These are phyloP conservation scores for Ceratocystis destructans DNA, from an alignment of 2,329 filamentous ascomycete genomes.

Conservation along the genomic window DNA sequence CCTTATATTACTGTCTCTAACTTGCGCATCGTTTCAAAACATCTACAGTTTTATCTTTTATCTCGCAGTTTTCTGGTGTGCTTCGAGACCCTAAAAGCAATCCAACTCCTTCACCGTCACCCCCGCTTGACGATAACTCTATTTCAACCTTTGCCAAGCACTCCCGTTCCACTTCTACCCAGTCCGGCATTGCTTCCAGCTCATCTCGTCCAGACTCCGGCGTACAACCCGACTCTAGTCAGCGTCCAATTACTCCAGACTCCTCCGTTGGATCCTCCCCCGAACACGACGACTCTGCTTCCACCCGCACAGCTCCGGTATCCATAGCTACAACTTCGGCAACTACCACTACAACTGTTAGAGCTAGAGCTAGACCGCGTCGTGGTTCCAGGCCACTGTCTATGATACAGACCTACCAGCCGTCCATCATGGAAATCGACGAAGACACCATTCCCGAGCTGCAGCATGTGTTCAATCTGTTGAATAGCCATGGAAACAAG, in stretches of 20 bases:
- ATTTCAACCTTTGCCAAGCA: conserved; percentile 21
- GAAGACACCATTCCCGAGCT: conserved; percentile 83
- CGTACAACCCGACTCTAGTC: conserved; percentile 8
- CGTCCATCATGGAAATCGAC: conserved; percentile 71
- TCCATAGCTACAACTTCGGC: conserved; percentile 23
- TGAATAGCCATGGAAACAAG: conserved; percentile 93
- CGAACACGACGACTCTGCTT: conserved; percentile 10
- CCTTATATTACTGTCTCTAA: background rate
- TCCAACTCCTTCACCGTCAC: conserved; percentile 34
- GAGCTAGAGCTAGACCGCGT: conserved; percentile 29
- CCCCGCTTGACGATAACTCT: conserved; percentile 26
- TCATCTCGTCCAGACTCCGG: conserved; percentile 6
- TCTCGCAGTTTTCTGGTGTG: conserved; percentile 58
- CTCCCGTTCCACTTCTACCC: conserved; percentile 10
- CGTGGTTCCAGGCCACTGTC: conserved; percentile 60
- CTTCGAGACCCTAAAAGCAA: conserved; percentile 29
- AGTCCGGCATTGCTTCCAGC: conserved; percentile 1
- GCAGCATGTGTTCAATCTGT: conserved; percentile 80
- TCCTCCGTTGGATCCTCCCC: conserved; percentile 1
- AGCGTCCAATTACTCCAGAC: conserved; percentile 15
- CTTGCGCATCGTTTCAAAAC: background rate
- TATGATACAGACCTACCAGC: conserved; percentile 74
- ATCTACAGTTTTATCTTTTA: conserved; percentile 66
- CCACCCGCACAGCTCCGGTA: conserved; percentile 24
- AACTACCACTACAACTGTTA: conserved; percentile 20